Conservation (phyloP, 805 yeast species). For the Metschnikowia matae region DNA sequence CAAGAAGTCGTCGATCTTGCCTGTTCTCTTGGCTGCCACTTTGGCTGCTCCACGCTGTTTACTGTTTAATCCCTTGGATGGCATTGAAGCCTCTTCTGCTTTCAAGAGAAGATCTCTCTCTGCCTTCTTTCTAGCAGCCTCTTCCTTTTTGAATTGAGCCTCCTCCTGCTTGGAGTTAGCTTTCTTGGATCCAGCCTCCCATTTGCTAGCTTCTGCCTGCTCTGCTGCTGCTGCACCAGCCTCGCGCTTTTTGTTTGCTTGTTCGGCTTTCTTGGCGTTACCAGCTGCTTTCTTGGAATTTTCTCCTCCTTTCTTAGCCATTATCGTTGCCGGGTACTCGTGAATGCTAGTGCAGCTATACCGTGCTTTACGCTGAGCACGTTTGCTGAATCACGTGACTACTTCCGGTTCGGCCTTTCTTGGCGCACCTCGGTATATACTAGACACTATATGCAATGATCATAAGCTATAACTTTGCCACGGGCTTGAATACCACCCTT, state of each 20-base stretch:
- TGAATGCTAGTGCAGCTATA: neutral
- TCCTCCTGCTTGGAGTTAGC: conserved; percentile 66
- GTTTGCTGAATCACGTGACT: neutral
- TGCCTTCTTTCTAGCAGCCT: conserved; percentile 75
- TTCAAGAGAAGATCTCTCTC: conserved; percentile 67
- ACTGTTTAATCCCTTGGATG: conserved; percentile 48
- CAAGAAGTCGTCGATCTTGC: conserved; percentile 66
- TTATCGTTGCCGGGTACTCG: conserved; percentile 5
- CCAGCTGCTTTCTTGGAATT: conserved; percentile 59
- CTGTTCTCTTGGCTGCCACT: conserved; percentile 55
- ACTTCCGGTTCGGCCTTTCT: neutral
- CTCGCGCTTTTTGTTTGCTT: conserved; percentile 52
- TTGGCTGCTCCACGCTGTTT: conserved; percentile 68
- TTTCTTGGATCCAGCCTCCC: conserved; percentile 72
- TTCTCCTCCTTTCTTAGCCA: conserved; percentile 34
- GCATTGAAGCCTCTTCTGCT: conserved; percentile 63
- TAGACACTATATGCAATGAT: neutral
- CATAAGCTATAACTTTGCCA: conserved; percentile 4
- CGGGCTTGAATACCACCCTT: conserved; percentile 35
- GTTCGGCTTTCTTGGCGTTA: conserved; percentile 63
- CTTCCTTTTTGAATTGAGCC: conserved; percentile 65
- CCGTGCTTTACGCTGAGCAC: neutral
- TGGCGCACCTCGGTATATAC: neutral
- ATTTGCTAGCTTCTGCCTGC: conserved; percentile 55
- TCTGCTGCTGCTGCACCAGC: conserved; percentile 46